A percentile compares a stretch with the other conserved stretches of the same genome.
phyloP scores from a whole-genome alignment of 1,284 basidiomycete genomes.

The Dichomitus squalens region DNA sequence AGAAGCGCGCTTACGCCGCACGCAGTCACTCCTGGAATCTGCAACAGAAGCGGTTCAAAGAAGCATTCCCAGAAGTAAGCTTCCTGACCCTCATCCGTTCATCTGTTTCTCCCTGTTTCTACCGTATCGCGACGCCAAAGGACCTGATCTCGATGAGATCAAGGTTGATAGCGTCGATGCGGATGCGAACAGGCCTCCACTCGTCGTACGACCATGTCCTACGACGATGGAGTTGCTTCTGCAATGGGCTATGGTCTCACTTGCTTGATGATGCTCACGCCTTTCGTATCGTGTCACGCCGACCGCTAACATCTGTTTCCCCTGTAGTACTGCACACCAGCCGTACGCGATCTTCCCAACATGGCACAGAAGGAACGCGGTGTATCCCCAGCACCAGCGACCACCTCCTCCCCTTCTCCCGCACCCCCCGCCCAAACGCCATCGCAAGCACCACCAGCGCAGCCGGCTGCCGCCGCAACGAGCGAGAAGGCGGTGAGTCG shows the following conservation, averaged over 20 bases:
- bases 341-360: constrained; percentile 78
- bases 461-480: constrained; percentile 1
- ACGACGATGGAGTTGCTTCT: too few species aligned
- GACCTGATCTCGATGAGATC: constrained; percentile 5
- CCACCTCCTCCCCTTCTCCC: constrained; percentile 21
- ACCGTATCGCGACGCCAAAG: not conserved
- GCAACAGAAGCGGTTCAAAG: constrained; percentile 77
- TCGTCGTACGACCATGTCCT: not conserved
- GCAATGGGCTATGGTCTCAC: constrained; percentile 5
- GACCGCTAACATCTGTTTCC: not conserved
- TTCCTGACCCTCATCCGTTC: not conserved
- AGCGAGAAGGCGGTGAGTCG: constrained; percentile 19
- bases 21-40: constrained; percentile 89
- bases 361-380: constrained; percentile 82
- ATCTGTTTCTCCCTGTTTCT: not conserved
- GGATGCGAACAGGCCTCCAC: constrained; percentile 5
- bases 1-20: constrained; percentile 78
- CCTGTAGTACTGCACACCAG: constrained; percentile 68
- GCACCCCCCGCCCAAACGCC: constrained; percentile 12
- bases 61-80: constrained; percentile 84
- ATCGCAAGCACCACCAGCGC: not conserved
- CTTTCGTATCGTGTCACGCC: not conserved
- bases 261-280: not conserved
- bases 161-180: constrained; percentile 1
- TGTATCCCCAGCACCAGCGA: constrained; percentile 37